Conservation (phyloP, 768 basidiomycete species). For the Tylopilus intermedius region DNA sequence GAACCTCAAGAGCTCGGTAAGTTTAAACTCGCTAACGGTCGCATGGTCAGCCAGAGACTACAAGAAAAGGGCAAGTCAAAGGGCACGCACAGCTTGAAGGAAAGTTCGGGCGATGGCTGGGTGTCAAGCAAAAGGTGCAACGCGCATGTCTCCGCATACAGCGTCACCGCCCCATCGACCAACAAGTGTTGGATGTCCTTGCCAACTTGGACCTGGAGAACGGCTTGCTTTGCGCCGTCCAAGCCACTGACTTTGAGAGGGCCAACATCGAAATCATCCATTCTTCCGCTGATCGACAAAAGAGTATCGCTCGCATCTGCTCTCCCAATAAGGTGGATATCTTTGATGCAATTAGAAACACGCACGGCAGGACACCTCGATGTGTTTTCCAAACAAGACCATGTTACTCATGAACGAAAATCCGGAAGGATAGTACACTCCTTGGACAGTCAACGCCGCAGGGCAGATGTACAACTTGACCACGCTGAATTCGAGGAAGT, state of each 20-base stretch:
- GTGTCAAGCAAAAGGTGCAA: constrained; percentile 1
- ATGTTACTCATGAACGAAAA: constrained; percentile 8
- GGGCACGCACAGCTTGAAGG: constrained; percentile 4
- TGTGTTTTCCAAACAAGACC: constrained; percentile 1
- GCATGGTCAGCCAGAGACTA: neutral
- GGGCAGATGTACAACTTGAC: constrained; percentile 4
- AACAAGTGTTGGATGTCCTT: constrained; percentile 3
- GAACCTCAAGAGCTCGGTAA: constrained; percentile 5
- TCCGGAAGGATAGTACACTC: constrained; percentile 2
- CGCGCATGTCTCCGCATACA: neutral
- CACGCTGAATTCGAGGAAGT: constrained; percentile 8
- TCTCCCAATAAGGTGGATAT: neutral
- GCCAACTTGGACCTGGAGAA: constrained; percentile 1
- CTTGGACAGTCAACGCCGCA: neutral
- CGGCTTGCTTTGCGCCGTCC: neutral
- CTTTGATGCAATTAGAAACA: neutral
- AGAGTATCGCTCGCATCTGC: neutral
- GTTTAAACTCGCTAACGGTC: neutral
- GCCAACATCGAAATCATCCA: constrained; percentile 3
- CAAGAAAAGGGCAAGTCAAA: neutral
- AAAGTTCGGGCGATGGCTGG: constrained; percentile 2
- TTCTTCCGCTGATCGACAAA: constrained; percentile 1
- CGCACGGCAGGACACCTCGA: constrained; percentile 3
- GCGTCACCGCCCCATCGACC: constrained; percentile 3
- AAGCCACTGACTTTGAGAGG: constrained; percentile 3